Percentiles rank a stretch among this genome's conserved stretches.
phyloP scores from a whole-genome alignment of 176 grass and related monocot genomes.

The Phoenix roebelenii region DNA sequence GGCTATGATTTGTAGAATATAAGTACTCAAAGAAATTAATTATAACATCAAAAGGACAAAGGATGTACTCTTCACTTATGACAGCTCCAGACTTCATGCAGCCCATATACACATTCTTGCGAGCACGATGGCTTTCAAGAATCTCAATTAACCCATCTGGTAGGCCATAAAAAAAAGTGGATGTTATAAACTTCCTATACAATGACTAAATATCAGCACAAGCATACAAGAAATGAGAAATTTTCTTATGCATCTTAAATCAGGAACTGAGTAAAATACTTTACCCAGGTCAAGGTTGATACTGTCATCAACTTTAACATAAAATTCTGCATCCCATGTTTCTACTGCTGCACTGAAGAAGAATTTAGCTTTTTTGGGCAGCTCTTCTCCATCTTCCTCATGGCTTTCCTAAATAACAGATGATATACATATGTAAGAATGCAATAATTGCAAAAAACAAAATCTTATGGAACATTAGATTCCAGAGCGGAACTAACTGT shows the following conservation, averaged over 20 bases:
- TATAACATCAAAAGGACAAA: conserved; percentile 5
- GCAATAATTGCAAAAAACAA: no score
- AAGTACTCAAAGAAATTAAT: background rate
- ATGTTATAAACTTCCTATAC: no score
- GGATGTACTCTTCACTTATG: conserved; percentile 86
- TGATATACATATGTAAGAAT: background rate
- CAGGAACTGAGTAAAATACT: background rate
- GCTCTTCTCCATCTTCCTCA: conserved; percentile 85
- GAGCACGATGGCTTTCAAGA: conserved; percentile 53
- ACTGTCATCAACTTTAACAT: conserved; percentile 91
- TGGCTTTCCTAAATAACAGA: conserved; percentile 63
- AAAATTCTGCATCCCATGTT: conserved; percentile 93
- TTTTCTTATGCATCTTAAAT: no score
- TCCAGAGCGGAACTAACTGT: no score
- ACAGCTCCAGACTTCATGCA: conserved; percentile 94
- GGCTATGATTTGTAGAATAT: no score
- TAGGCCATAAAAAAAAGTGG: no score
- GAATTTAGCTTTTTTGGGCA: conserved; percentile 88
- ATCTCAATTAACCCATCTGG: conserved; percentile 58
- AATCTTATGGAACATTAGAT: no score
- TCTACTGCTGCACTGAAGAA: conserved; percentile 85
- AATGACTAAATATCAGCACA: no score
- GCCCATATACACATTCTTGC: conserved; percentile 77
- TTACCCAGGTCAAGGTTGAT: conserved; percentile 82
- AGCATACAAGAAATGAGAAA: no score